Percentiles rank a stretch among this genome's conserved stretches.
Evolutionary conservation across 148 eudicot genomes (phyloP).

Genomic region (Drosera capensis): DNA sequence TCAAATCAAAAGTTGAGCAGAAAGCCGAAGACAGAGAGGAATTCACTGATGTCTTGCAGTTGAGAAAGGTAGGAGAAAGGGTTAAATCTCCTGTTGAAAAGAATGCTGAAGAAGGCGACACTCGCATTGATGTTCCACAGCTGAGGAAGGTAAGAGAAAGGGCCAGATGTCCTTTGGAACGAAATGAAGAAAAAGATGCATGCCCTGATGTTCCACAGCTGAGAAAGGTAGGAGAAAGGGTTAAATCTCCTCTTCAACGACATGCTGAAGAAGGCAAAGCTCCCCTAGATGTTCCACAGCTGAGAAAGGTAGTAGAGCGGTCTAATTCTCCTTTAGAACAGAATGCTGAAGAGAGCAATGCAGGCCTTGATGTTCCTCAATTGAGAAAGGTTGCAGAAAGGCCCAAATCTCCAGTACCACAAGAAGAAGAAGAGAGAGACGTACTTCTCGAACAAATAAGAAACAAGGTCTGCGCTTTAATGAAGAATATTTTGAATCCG

Average conservation of each 20-base stretch:
- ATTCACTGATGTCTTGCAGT: constrained; percentile 21
- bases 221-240: constrained; percentile 37
- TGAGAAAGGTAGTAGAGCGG: constrained; percentile 35
- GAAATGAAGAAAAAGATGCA: constrained; percentile 6
- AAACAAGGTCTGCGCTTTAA: constrained; percentile 38
- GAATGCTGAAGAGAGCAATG: constrained; percentile 50
- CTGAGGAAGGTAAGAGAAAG: constrained; percentile 36
- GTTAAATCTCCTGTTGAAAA: constrained; percentile 24
- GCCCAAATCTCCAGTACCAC: constrained; percentile 18
- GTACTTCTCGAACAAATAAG: constrained; percentile 71
- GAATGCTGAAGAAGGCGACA: constrained; percentile 35
- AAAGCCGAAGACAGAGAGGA: constrained; percentile 36
- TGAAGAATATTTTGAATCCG: constrained; percentile 1
- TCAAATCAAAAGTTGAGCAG: constrained; percentile 21
- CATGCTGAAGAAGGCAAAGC: constrained; percentile 36
- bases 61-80: constrained; percentile 58
- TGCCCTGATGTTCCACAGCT: constrained; percentile 12
- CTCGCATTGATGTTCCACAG: constrained; percentile 19
- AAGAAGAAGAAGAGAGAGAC: constrained; percentile 50
- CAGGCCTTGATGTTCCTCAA: constrained; percentile 9
- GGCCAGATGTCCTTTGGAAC: constrained; percentile 6
- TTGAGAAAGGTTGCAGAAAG: constrained; percentile 36
- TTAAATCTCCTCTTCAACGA: constrained; percentile 15
- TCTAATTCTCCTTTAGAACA: constrained; percentile 19
- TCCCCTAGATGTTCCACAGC: constrained; percentile 2